Evolutionary conservation across 2,329 filamentous ascomycete species (phyloP).

Genomic region (Colletotrichum sp.): DNA sequence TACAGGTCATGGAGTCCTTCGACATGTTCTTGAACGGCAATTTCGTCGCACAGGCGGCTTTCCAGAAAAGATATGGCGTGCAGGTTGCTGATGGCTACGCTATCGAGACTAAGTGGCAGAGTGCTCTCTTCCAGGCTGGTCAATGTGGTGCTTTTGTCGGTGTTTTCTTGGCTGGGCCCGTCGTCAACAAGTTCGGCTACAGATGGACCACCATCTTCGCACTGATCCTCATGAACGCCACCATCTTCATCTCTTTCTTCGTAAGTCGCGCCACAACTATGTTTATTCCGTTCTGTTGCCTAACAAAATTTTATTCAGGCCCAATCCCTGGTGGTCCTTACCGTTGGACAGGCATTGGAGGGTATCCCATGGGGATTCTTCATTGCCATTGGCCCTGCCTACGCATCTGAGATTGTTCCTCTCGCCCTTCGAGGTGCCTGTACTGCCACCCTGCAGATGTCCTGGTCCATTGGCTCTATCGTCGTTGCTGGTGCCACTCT

Average conservation of each 20-base stretch:
- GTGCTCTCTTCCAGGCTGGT: constrained; percentile 36
- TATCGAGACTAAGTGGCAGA: constrained; percentile 47
- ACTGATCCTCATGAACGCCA: constrained; percentile 32
- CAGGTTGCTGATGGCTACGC: constrained; percentile 12
- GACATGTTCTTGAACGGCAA: constrained; percentile 53
- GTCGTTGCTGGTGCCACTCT: constrained; percentile 62
- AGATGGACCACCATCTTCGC: constrained; percentile 39
- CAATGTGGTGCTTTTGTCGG: constrained; percentile 40
- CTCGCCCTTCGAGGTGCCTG: constrained; percentile 59
- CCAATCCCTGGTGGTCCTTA: constrained; percentile 43
- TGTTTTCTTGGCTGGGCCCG: constrained; percentile 39
- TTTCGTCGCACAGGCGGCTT: constrained; percentile 46
- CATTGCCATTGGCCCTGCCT: constrained; percentile 66
- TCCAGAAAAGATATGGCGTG: constrained; percentile 42
- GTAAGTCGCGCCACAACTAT: constrained; percentile 37
- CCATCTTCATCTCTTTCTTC: constrained; percentile 54
- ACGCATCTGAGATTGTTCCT: constrained; percentile 65
- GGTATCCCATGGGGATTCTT: constrained; percentile 68
- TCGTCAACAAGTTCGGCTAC: constrained; percentile 41
- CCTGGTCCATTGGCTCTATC: constrained; percentile 66
- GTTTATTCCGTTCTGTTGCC: not conserved
- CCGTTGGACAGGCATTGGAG: constrained; percentile 60
- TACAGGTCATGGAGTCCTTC: constrained; percentile 54
- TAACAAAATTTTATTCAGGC: constrained; percentile 30
- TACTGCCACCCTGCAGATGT: constrained; percentile 68